These are phyloP conservation scores for Camptophora hylomeconis DNA, from an alignment of 2,329 filamentous ascomycete genomes.

Conservation along the genomic window DNA sequence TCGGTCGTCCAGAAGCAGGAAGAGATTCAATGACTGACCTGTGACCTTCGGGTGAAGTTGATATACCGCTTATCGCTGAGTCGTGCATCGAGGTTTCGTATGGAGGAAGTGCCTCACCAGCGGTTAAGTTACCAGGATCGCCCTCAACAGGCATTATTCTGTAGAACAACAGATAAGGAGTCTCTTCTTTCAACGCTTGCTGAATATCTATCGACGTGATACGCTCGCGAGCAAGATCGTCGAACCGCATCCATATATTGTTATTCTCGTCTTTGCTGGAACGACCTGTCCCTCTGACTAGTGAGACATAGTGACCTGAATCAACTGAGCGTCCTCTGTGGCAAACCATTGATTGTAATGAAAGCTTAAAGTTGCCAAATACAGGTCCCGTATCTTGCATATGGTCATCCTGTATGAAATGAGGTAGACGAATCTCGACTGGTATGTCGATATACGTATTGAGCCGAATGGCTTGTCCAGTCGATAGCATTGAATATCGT, in stretches of 20 bases:
- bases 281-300: constrained; percentile 55
- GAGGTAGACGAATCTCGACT: constrained; percentile 65
- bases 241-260: constrained; percentile 79
- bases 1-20: constrained; percentile 21
- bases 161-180: constrained; percentile 90
- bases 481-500: constrained; percentile 63
- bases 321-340: constrained; percentile 76
- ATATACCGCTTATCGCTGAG: constrained; percentile 11
- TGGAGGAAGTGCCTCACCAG: constrained; percentile 21
- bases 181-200: constrained; percentile 66
- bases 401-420: constrained; percentile 75
- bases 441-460: constrained; percentile 87
- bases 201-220: constrained; percentile 68
- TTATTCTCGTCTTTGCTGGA: constrained; percentile 42
- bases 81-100: constrained; percentile 10
- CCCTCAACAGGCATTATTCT: constrained; percentile 82
- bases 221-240: constrained; percentile 65
- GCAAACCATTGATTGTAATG: constrained; percentile 82
- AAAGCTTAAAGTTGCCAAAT: constrained; percentile 83
- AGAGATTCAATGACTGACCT: constrained; percentile 9
- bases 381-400: constrained; percentile 53
- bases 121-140: constrained; percentile 30
- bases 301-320: constrained; percentile 81
- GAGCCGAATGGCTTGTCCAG: constrained; percentile 56
- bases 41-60: constrained; percentile 15